Conservation (phyloP, 2,329 filamentous ascomycete genomes). For the Mycosphaerella sp. region DNA sequence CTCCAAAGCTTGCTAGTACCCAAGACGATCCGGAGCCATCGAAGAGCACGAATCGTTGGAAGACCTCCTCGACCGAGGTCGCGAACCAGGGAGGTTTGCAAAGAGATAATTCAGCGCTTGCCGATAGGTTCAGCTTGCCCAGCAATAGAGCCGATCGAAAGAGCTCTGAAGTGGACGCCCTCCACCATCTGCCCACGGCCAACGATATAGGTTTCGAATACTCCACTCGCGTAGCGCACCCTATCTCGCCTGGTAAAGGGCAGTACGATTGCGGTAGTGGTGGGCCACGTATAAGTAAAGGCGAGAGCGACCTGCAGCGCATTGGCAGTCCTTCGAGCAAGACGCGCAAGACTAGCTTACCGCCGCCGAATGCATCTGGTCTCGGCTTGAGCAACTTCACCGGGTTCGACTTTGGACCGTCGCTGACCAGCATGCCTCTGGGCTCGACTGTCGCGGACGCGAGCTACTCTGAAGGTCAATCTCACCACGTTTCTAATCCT, state of each 20-base stretch:
- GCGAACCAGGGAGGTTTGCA: too few relatives aligned
- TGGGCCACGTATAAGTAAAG: not conserved
- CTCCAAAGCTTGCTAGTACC: not conserved
- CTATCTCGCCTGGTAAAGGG: too few relatives aligned
- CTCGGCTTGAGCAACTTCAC: slow-evolving; percentile 18
- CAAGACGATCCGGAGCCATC: not conserved
- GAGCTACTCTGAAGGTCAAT: slow-evolving; percentile 1
- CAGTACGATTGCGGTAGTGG: too few relatives aligned
- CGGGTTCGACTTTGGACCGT: slow-evolving; percentile 16
- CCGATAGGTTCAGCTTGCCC: not conserved
- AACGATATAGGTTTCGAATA: slow-evolving; percentile 17
- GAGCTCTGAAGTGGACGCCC: not conserved
- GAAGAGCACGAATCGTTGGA: too few relatives aligned
- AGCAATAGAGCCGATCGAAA: too few relatives aligned
- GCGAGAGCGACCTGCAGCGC: not conserved
- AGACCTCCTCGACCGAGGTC: too few relatives aligned
- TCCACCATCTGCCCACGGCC: slow-evolving; percentile 1
- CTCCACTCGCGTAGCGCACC: slow-evolving; percentile 3
- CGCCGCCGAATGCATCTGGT: slow-evolving; percentile 7
- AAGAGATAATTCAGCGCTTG: too few relatives aligned
- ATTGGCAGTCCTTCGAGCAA: not conserved
- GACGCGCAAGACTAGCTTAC: slow-evolving; percentile 2
- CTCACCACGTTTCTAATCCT: not conserved
- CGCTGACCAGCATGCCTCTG: not conserved
- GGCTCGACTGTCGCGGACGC: slow-evolving; percentile 1